These are phyloP conservation scores for Trametes pubescens DNA, from an alignment of 1,284 basidiomycete species.

Conservation along the genomic window DNA sequence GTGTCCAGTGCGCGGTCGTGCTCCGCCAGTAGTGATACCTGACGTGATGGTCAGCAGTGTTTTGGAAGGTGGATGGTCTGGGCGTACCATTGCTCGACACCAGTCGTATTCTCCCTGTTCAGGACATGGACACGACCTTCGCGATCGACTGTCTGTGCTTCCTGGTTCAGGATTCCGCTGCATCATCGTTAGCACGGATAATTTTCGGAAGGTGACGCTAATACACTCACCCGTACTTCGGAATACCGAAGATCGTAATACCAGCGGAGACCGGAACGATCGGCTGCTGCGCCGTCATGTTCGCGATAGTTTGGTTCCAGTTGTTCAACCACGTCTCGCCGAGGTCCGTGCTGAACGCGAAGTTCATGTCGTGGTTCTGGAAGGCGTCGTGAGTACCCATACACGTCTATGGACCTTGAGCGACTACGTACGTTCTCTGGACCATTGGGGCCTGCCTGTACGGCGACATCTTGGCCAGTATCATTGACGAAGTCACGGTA, in stretches of 20 bases:
- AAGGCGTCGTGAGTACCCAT: not conserved
- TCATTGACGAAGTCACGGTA: constrained; percentile 56
- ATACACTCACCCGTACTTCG: constrained; percentile 48
- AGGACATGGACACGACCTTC: constrained; percentile 51
- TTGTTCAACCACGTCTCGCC: constrained; percentile 49
- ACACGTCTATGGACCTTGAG: not conserved
- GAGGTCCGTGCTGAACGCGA: constrained; percentile 46
- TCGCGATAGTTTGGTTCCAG: constrained; percentile 49
- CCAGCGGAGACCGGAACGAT: constrained; percentile 50
- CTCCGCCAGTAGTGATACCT: constrained; percentile 55
- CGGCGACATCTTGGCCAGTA: constrained; percentile 48
- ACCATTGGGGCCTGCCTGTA: constrained; percentile 55
- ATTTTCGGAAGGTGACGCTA: not conserved
- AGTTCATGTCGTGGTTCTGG: constrained; percentile 55
- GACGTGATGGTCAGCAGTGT: not conserved
- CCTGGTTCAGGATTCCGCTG: constrained; percentile 55
- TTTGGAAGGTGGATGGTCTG: not conserved
- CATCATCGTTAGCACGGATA: not conserved
- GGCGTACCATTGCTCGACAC: constrained; percentile 48
- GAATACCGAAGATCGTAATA: constrained; percentile 50
- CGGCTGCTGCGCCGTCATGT: constrained; percentile 39
- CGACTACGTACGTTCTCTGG: constrained; percentile 49
- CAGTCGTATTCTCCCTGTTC: constrained; percentile 53
- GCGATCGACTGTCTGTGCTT: constrained; percentile 50
- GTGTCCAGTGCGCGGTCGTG: constrained; percentile 47